These are phyloP conservation scores for Tubosaeta brunneosetosa DNA, from an alignment of 768 basidiomycete genomes.

Conservation along the genomic window DNA sequence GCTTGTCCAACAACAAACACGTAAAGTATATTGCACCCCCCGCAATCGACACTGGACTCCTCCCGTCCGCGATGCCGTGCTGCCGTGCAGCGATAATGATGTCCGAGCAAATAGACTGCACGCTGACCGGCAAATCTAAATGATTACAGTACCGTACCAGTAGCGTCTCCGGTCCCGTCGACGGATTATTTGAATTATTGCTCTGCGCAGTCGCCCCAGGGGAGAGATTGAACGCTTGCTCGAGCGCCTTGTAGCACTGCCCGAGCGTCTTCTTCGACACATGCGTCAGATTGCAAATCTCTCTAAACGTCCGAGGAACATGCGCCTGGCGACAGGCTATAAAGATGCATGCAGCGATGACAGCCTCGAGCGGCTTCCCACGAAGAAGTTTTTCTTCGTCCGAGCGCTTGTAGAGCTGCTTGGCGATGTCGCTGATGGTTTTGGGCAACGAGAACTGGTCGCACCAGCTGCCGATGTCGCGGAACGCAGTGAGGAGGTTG, in stretches of 20 bases:
- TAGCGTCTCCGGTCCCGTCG: slow-evolving; percentile 77
- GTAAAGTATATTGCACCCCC: slow-evolving; percentile 95
- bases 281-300: slow-evolving; percentile 89
- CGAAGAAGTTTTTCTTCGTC: slow-evolving; percentile 92
- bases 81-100: slow-evolving; percentile 78
- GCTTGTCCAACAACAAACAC: slow-evolving; percentile 70
- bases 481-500: slow-evolving; percentile 83
- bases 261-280: slow-evolving; percentile 94
- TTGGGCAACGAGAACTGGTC: slow-evolving; percentile 93
- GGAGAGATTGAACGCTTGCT: slow-evolving; percentile 82
- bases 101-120: slow-evolving; percentile 80
- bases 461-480: slow-evolving; percentile 90
- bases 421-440: slow-evolving; percentile 92
- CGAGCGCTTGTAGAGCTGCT: slow-evolving; percentile 94
- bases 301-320: slow-evolving; percentile 93
- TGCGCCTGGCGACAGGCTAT: slow-evolving; percentile 94
- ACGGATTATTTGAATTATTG: slow-evolving; percentile 34
- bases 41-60: slow-evolving; percentile 98
- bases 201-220: slow-evolving; percentile 69
- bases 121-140: slow-evolving; percentile 74
- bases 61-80: slow-evolving; percentile 86
- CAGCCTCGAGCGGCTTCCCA: slow-evolving; percentile 87
- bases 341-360: slow-evolving; percentile 97
- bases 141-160: slow-evolving; percentile 94
- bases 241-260: slow-evolving; percentile 88